Percentiles rank a stretch among this genome's conserved stretches.
Conservation (phyloP, 345 rosid genomes). For the Kernera saxatilis region DNA sequence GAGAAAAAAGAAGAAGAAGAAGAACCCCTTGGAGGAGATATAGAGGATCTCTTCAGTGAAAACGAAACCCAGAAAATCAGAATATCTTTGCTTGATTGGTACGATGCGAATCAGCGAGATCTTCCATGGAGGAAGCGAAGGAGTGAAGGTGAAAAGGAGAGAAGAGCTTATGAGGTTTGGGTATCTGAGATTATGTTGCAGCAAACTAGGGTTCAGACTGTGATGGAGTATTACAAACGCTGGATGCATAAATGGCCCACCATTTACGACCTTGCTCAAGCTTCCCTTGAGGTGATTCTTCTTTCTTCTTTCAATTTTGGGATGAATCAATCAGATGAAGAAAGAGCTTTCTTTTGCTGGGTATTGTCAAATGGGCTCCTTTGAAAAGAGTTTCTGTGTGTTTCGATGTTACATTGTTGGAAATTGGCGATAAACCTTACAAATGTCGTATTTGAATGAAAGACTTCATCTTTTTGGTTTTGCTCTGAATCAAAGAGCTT, state of each 20-base stretch:
- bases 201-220: constrained; percentile 95
- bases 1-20: neutral
- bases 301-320: neutral
- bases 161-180: constrained; percentile 86
- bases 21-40: constrained; percentile 35
- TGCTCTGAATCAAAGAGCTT: neutral
- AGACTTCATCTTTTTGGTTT: neutral
- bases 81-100: constrained; percentile 58
- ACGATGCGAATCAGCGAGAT: constrained; percentile 57
- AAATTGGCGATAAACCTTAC: neutral
- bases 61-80: constrained; percentile 48
- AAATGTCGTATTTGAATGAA: neutral
- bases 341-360: neutral
- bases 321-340: neutral
- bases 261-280: constrained; percentile 59
- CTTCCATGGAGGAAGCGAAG: constrained; percentile 72
- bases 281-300: constrained; percentile 69
- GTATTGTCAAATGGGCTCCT: neutral
- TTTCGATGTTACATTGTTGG: neutral
- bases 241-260: constrained; percentile 97
- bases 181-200: constrained; percentile 96
- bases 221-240: constrained; percentile 72
- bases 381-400: neutral
- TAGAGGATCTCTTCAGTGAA: constrained; percentile 66
- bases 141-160: constrained; percentile 29